phyloP scores from a whole-genome alignment of 2,329 filamentous ascomycete species.

The Diaporthe humulicola region DNA sequence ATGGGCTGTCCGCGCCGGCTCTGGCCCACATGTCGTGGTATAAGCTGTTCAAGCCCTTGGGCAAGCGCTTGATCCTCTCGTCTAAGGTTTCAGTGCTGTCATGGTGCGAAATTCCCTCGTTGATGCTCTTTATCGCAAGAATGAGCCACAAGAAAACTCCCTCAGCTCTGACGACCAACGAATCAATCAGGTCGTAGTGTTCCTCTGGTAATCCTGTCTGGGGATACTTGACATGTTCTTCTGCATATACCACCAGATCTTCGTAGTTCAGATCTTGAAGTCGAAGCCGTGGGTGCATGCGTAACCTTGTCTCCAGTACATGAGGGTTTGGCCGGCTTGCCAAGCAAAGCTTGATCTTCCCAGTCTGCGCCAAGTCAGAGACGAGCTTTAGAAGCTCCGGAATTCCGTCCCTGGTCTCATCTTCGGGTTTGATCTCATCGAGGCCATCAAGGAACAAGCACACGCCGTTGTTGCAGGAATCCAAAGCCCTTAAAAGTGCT shows the following conservation, averaged over 20 bases:
- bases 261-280: conserved; percentile 21
- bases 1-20: not conserved
- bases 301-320: not conserved
- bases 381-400: conserved; percentile 7
- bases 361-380: not conserved
- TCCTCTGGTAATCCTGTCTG: not conserved
- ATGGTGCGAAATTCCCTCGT: not conserved
- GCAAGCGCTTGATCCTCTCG: not conserved
- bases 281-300: not conserved
- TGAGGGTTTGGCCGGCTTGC: conserved; percentile 26
- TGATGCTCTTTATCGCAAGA: conserved; percentile 12
- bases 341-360: conserved; percentile 22
- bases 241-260: not conserved
- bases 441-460: conserved; percentile 43
- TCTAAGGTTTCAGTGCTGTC: not conserved
- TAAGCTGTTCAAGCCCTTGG: not conserved
- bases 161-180: not conserved
- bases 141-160: conserved; percentile 24
- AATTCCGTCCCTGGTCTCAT: not conserved
- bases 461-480: not conserved
- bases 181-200: not conserved
- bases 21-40: conserved; percentile 21
- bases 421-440: conserved; percentile 14
- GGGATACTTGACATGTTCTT: not conserved
- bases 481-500: not conserved